A percentile compares a stretch with the other conserved stretches of the same genome.
These are phyloP conservation scores for Kluyveromyces aestuarii DNA, from an alignment of 805 yeast species.

Conservation along the genomic window DNA sequence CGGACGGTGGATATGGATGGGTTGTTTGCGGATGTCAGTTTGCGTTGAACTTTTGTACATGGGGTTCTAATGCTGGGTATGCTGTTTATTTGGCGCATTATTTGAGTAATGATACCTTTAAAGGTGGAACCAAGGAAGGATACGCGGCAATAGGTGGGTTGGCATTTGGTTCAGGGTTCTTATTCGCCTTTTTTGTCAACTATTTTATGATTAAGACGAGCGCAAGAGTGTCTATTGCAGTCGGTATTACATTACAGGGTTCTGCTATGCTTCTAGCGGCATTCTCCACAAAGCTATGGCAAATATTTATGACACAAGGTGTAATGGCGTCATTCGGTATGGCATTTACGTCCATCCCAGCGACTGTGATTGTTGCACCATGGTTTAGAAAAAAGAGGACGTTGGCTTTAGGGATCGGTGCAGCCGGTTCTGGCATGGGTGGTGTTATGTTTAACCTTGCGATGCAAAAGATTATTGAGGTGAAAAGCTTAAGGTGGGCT, in stretches of 20 bases:
- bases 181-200: conserved; percentile 39
- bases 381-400: conserved; percentile 43
- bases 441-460: conserved; percentile 34
- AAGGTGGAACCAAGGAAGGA: conserved; percentile 34
- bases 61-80: conserved; percentile 52
- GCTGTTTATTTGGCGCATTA: conserved; percentile 43
- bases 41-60: conserved; percentile 36
- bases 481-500: conserved; percentile 24
- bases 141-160: conserved; percentile 48
- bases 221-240: conserved; percentile 27
- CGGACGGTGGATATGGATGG: conserved; percentile 46
- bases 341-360: conserved; percentile 41
- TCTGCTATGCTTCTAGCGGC: conserved; percentile 41
- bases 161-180: conserved; percentile 43
- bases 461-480: conserved; percentile 27
- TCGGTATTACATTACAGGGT: conserved; percentile 39
- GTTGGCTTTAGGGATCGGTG: conserved; percentile 30
- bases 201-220: conserved; percentile 37
- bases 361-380: conserved; percentile 40
- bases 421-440: conserved; percentile 35
- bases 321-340: conserved; percentile 42
- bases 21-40: conserved; percentile 36
- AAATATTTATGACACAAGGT: conserved; percentile 47
- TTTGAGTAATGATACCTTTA: conserved; percentile 33
- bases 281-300: conserved; percentile 40